Evolutionary conservation across 2,329 filamentous ascomycete species (phyloP), one percentile per base, ranked within the genome.

Genomic region (Claviceps humidiphila): DNA sequence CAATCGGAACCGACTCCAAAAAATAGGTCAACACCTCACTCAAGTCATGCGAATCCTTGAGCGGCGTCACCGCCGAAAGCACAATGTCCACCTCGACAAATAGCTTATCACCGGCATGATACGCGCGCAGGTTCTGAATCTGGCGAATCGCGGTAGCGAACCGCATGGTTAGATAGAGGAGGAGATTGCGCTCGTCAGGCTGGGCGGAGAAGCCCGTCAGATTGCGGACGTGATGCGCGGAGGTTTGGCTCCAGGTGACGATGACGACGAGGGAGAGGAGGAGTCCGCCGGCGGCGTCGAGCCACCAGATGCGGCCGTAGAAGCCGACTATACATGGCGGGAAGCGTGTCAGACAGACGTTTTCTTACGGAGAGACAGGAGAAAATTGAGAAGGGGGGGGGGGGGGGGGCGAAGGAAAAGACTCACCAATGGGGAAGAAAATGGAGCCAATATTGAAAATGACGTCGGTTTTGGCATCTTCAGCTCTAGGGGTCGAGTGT

Each of bases 371-470:
- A 26, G 22, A 37, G 20, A 20, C 16, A 16, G 22, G 22, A 30
- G 8, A n/a, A n/a, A 26, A 45, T n/a, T 6, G 7, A 46, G 34
- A 16, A 9, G 6, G 24, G 14, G n/a, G 9, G 17, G 2, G 16
- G 26, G n/a, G 20, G 9, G 5, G 3, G 24, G 3, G 22, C 7
- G 9, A 17, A 47, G 37, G 20, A 38, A 13, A 30, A 44, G 20
- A 37, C 72, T 57, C 66, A 80, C 77, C 61, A 8, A 94, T 78
- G 1, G 89, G 89, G 63, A 95, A 95, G 24, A 93, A 75, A 61
- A 95, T 93, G 57, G 85, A 89, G 61, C 93, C 91, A 1, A 80
- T 81, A 68, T 95, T 95, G 77, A 95, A 95, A 37, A 95, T 82
- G 30, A 95, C 86, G 61, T 95, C 87, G 0, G 87, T 85, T 62